These are phyloP conservation scores for Eragrostis curvula DNA, from an alignment of 176 grass and related monocot genomes.

Conservation along the genomic window DNA sequence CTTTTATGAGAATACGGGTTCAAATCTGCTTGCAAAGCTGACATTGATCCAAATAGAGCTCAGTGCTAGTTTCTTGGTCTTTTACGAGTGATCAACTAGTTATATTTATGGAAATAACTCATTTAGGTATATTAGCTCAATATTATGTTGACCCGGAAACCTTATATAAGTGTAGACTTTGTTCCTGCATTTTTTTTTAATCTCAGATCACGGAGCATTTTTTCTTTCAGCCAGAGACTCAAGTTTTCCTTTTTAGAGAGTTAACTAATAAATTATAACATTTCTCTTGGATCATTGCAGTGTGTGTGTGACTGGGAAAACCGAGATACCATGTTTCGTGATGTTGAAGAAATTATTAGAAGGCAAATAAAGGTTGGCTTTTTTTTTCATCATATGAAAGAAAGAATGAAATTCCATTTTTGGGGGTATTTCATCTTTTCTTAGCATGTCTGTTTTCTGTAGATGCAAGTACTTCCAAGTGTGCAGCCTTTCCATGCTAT, in stretches of 20 bases:
- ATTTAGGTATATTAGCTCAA: not conserved
- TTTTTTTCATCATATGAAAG: not conserved
- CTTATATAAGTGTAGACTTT: not conserved
- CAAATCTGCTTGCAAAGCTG: not conserved
- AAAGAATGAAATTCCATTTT: not conserved
- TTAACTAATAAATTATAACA: not conserved
- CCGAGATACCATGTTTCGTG: conserved; percentile 66
- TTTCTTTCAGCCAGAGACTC: not conserved
- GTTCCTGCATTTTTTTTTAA: not conserved
- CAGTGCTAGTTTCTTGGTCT: not conserved
- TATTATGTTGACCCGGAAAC: not conserved
- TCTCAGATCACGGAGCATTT: not conserved
- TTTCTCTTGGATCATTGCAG: conserved; percentile 47
- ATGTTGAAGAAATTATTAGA: conserved; percentile 88
- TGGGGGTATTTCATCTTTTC: conserved; percentile 3
- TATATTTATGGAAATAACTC: not conserved
- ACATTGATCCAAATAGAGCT: not conserved
- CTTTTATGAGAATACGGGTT: not conserved
- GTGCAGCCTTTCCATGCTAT: conserved; percentile 99
- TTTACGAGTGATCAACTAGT: not conserved
- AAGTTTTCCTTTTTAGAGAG: not conserved
- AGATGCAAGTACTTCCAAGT: conserved; percentile 74
- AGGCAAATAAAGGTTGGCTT: conserved; percentile 75
- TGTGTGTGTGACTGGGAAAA: conserved; percentile 97
- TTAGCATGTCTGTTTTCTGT: conserved; percentile 2